A percentile compares a stretch with the other conserved stretches of the same genome.
Evolutionary conservation across 139 green algal genomes (phyloP).

Genomic region (Chlamydomonas sp.): DNA sequence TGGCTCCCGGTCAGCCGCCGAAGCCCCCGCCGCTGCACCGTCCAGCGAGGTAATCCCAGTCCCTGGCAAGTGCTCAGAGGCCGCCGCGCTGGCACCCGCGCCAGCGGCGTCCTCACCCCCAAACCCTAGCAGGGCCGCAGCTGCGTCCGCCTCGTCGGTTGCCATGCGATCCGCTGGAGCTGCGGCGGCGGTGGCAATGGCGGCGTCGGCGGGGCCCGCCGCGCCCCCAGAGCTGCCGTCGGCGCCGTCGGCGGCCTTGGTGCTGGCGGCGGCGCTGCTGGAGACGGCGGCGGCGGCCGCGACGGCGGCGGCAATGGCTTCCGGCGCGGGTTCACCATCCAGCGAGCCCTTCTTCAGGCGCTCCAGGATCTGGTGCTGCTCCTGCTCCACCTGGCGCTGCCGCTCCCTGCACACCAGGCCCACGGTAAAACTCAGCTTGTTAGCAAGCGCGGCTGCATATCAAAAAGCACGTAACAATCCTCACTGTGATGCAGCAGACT

Average conservation of each 20-base stretch:
- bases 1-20: slow-evolving; percentile 42
- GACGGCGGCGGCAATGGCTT: slow-evolving; percentile 16
- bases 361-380: slow-evolving; percentile 25
- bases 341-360: background rate
- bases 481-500: too few relatives aligned
- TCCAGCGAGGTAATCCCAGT: background rate
- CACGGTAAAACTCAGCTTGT: too few relatives aligned
- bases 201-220: background rate
- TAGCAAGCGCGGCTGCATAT: too few relatives aligned
- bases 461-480: too few relatives aligned
- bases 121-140: slow-evolving; percentile 66
- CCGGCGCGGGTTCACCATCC: background rate
- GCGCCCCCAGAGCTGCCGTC: background rate
- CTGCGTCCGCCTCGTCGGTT: slow-evolving; percentile 66
- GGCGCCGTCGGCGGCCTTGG: background rate
- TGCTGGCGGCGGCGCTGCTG: background rate
- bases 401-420: background rate
- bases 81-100: background rate
- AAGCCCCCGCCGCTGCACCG: background rate
- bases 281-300: slow-evolving; percentile 24
- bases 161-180: background rate
- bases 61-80: background rate
- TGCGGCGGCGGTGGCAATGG: background rate
- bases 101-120: slow-evolving; percentile 24
- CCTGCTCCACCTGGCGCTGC: slow-evolving; percentile 19